These are phyloP conservation scores for Colletotrichum costaricense DNA, from an alignment of 2,329 filamentous ascomycete genomes.

Conservation along the genomic window DNA sequence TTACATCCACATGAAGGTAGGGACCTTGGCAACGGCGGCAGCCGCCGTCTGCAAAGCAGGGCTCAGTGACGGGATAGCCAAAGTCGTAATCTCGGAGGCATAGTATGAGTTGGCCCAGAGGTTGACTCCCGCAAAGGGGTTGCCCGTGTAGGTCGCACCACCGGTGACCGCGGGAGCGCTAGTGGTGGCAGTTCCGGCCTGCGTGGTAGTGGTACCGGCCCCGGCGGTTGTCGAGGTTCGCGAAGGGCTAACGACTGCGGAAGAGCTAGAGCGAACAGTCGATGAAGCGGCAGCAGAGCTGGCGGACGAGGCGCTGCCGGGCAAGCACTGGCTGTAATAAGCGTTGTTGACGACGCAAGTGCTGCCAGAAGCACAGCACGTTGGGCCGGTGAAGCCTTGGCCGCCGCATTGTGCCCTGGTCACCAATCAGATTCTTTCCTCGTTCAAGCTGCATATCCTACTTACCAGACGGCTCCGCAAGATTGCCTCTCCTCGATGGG, in stretches of 20 bases:
- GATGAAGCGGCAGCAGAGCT: slow-evolving; percentile 26
- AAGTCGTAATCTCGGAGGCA: slow-evolving; percentile 62
- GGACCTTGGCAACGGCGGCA: slow-evolving; percentile 62
- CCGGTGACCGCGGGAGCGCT: slow-evolving; percentile 44
- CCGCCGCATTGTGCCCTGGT: slow-evolving; percentile 56
- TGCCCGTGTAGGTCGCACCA: slow-evolving; percentile 61
- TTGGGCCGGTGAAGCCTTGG: slow-evolving; percentile 55
- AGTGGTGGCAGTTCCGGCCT: slow-evolving; percentile 35
- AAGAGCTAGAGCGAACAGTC: slow-evolving; percentile 35
- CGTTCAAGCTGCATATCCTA: background rate
- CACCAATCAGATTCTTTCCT: slow-evolving; percentile 14
- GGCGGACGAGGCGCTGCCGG: slow-evolving; percentile 38
- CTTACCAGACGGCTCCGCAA: slow-evolving; percentile 48
- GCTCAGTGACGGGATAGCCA: slow-evolving; percentile 72
- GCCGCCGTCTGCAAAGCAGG: slow-evolving; percentile 64
- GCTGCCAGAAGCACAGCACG: slow-evolving; percentile 55
- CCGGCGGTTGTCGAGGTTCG: slow-evolving; percentile 50
- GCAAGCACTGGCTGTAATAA: slow-evolving; percentile 53
- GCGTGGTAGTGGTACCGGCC: slow-evolving; percentile 38
- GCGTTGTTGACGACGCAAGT: slow-evolving; percentile 49
- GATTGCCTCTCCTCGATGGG: slow-evolving; percentile 56
- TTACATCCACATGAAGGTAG: slow-evolving; percentile 65
- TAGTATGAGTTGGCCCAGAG: slow-evolving; percentile 68
- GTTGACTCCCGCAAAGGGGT: slow-evolving; percentile 62
- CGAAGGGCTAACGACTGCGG: slow-evolving; percentile 43